phyloP scores from a whole-genome alignment of 441 rosid genomes.

The Adansonia gregorii region DNA sequence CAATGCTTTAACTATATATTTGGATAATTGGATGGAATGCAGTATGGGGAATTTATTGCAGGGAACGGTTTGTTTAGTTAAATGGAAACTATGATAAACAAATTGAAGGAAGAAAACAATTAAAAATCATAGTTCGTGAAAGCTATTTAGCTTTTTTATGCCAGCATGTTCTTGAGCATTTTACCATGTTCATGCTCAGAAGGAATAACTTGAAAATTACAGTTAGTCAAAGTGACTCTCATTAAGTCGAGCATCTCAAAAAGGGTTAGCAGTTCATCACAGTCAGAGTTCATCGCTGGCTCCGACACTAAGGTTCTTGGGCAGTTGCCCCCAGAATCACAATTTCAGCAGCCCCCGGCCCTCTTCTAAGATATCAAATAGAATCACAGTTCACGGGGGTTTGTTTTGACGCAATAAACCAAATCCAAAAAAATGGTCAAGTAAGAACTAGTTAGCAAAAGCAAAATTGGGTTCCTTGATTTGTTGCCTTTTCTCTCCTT shows the following conservation, averaged over 20 bases:
- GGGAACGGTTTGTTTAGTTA: neutral
- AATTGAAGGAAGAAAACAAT: neutral
- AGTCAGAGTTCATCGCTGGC: neutral
- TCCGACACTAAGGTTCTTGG: neutral
- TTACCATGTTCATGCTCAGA: neutral
- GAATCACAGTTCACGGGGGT: too few relatives aligned
- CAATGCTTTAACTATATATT: neutral
- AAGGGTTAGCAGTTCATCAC: neutral
- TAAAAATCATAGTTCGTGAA: too few relatives aligned
- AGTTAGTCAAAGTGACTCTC: neutral
- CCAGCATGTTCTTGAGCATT: too few relatives aligned
- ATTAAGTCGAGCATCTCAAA: neutral
- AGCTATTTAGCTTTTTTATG: too few relatives aligned
- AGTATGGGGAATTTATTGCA: neutral
- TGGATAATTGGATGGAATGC: neutral
- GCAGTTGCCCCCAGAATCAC: neutral
- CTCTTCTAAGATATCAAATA: too few relatives aligned
- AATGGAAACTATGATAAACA: neutral
- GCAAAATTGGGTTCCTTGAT: too few relatives aligned
- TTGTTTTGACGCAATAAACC: too few relatives aligned
- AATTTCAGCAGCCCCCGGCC: neutral
- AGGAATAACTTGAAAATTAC: neutral
- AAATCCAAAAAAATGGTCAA: too few relatives aligned
- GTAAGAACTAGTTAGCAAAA: too few relatives aligned
- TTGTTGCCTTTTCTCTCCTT: too few relatives aligned